Evolutionary conservation across 2,329 filamentous ascomycete genomes (phyloP).

Genomic region (Aspergillus thermomutatus): DNA sequence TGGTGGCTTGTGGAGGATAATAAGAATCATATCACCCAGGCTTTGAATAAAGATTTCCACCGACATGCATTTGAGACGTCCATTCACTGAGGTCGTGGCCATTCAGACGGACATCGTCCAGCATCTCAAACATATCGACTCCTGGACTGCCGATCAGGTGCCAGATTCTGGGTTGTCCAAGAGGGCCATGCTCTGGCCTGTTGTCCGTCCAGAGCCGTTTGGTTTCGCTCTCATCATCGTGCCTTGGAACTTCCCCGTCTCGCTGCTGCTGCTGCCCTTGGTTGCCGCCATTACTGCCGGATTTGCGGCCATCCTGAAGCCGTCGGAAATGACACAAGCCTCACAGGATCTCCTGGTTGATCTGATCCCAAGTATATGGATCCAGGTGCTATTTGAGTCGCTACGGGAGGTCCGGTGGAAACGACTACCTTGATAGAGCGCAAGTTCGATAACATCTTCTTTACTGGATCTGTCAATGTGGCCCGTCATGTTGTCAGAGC

Average conservation of each 20-base stretch:
- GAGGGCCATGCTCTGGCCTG: no score
- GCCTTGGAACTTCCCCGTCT: no score
- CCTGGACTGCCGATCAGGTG: conserved; percentile 40
- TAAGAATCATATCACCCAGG: conserved; percentile 29
- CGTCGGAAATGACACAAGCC: no score
- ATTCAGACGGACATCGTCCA: conserved; percentile 37
- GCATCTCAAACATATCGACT: conserved; percentile 38
- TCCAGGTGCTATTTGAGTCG: conserved; percentile 31
- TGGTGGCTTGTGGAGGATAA: conserved; percentile 45
- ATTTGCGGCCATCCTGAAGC: no score
- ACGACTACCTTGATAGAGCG: conserved; percentile 36
- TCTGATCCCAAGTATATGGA: conserved; percentile 45
- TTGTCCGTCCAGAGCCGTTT: no score
- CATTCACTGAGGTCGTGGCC: conserved; percentile 27
- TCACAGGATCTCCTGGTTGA: no score
- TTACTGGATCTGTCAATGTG: conserved; percentile 41
- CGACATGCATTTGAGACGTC: conserved; percentile 33
- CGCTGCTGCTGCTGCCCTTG: no score
- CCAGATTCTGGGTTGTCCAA: no score
- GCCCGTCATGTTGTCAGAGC: conserved; percentile 38
- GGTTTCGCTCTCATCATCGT: no score
- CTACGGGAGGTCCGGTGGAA: conserved; percentile 36
- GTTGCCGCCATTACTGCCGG: no score
- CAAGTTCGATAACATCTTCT: conserved; percentile 47
- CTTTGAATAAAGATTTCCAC: conserved; percentile 35